These are phyloP conservation scores for Miscanthus lutarioriparius DNA, from an alignment of 176 grass and related monocot species.

Conservation along the genomic window DNA sequence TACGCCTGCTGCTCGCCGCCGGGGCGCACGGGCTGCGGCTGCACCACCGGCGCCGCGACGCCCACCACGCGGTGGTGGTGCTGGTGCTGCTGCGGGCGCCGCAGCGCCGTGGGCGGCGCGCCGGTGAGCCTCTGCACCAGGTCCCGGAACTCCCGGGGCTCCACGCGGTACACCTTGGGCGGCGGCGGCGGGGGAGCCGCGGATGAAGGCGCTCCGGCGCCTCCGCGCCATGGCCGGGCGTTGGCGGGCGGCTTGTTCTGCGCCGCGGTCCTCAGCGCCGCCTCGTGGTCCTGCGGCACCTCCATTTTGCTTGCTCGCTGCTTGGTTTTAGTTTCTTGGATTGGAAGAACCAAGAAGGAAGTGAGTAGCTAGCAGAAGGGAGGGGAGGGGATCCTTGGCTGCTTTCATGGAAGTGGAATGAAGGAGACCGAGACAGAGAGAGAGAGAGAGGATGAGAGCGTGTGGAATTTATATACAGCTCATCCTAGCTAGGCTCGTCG, in stretches of 20 bases:
- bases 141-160: slow-evolving; percentile 49
- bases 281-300: background rate
- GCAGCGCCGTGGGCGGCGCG: background rate
- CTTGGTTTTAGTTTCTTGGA: background rate
- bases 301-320: no score
- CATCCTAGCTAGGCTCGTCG: no score
- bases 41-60: background rate
- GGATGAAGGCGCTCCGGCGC: no score
- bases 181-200: background rate
- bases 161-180: slow-evolving; percentile 65
- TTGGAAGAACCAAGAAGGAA: background rate
- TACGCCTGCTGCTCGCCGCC: background rate
- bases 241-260: slow-evolving; percentile 44
- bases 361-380: accelerated
- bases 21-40: slow-evolving; percentile 13
- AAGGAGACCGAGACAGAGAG: background rate
- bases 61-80: background rate
- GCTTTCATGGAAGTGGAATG: background rate
- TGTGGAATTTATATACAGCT: background rate
- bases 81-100: background rate
- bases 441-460: no score
- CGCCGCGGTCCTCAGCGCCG: no score
- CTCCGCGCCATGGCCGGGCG: no score
- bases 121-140: slow-evolving; percentile 71
- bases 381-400: no score